Evolutionary conservation across 75 land plant genomes (phyloP), one percentile per base, ranked within the genome.

Genomic region (Sequoia sempervirens): DNA sequence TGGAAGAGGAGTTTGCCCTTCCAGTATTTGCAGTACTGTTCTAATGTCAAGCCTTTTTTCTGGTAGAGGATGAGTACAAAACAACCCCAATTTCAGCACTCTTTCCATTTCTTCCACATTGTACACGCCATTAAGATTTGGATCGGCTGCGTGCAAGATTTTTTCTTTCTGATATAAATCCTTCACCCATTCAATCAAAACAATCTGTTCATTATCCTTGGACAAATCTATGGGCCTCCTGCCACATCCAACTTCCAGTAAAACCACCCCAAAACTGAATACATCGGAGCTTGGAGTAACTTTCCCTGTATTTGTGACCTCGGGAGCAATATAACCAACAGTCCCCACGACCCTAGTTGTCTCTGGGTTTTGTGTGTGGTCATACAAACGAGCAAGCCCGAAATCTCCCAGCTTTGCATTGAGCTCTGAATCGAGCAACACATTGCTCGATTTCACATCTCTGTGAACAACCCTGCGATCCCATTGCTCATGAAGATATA

Each of bases 401-500:
- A 86, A 86, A 74, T 86, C 87, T 23, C 87, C 87, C 4, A 86
- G 18, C 70, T 84, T 82, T 53, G 85, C 87, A 10, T 82, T 86
- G 17, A 86, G 18, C 18, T 86, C 84, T 17, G 56, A 46, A 61
- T 86, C 87, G 11, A 86, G 56, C 46, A 86, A n/a, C 9, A 86
- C 84, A 50, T 86, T 86, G 84, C 87, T 85, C 14, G 86, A 58
- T 68, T 85, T 90, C 46, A 90, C 84, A 61, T 90, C 92, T 37
- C 92, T 68, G 83, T 90, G 92, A 5, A 90, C 64, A 43, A 85
- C 75, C 15, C 53, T 43, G 47, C 82, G 73, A 80, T 86, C 87
- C 61, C 85, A 83, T 50, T 56, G 81, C 61, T 86, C 85, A 11
- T 86, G 87, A 40, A 86, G 87, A 61, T 86, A 86, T 28, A 74